A percentile compares a stretch with the other conserved stretches of the same genome.
These are phyloP conservation scores for Irpex sp. DNA, from an alignment of 1,284 basidiomycete genomes.

Conservation along the genomic window DNA sequence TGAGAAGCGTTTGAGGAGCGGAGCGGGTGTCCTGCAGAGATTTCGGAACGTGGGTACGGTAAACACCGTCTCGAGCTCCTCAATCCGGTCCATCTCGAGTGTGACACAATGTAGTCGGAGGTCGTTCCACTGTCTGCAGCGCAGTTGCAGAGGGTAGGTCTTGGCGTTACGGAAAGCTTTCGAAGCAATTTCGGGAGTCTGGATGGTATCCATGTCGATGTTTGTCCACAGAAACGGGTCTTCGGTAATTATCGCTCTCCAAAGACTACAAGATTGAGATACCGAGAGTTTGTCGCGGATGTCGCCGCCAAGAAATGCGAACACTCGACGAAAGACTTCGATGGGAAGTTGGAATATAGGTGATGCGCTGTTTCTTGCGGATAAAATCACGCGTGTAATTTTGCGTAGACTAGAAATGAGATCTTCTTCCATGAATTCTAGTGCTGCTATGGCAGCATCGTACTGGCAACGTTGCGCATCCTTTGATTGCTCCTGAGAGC, in stretches of 20 bases:
- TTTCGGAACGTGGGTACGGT: neutral
- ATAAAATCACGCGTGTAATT: neutral
- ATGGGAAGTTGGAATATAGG: slow-evolving; percentile 1
- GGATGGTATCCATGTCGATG: neutral
- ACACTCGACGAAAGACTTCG: slow-evolving; percentile 4
- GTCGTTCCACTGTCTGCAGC: slow-evolving; percentile 1
- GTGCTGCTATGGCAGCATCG: neutral
- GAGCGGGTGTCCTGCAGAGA: neutral
- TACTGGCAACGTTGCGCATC: neutral
- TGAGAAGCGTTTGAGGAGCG: neutral
- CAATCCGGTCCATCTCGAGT: slow-evolving; percentile 1
- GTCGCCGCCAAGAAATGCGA: neutral
- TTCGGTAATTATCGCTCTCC: neutral
- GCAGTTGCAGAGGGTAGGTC: neutral
- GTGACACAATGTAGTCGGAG: neutral
- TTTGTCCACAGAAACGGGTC: slow-evolving; percentile 5
- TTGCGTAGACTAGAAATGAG: neutral
- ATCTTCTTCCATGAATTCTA: neutral
- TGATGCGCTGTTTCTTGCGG: neutral
- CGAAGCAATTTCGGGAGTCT: neutral
- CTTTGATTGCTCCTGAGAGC: neutral
- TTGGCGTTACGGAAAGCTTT: neutral
- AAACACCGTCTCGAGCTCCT: neutral
- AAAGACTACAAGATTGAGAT: slow-evolving; percentile 1
- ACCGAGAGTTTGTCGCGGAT: slow-evolving; percentile 1